Conservation (phyloP, 225 moss, liverwort and hornwort genomes). For the Climacium dendroides region DNA sequence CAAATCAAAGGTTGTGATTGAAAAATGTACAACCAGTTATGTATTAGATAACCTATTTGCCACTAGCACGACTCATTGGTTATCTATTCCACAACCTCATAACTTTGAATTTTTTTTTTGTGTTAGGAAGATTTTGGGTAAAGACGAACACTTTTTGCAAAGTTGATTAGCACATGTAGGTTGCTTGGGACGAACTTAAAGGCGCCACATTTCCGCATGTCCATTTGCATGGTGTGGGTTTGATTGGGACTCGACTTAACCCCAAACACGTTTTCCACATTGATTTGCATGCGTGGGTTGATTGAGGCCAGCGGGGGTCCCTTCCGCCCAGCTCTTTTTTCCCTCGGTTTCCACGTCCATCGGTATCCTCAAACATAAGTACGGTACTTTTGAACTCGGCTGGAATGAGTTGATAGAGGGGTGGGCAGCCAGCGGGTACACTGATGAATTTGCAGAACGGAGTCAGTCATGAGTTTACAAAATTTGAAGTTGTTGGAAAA, state of each 20-base stretch:
- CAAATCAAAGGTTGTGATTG: too few relatives aligned
- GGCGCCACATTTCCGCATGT: not conserved
- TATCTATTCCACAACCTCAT: not conserved
- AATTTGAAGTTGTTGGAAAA: not conserved
- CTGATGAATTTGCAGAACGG: not conserved
- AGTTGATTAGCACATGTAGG: too few relatives aligned
- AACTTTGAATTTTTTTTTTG: not conserved
- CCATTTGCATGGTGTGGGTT: not conserved
- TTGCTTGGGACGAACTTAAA: not conserved
- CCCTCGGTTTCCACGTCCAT: not conserved
- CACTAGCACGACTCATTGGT: too few relatives aligned
- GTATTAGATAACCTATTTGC: too few relatives aligned
- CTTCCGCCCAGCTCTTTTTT: not conserved
- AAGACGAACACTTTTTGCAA: not conserved
- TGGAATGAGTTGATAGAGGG: not conserved
- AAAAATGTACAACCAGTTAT: too few relatives aligned
- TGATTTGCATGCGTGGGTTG: not conserved
- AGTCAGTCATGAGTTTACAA: not conserved
- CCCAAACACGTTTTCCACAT: not conserved
- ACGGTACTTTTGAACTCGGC: not conserved
- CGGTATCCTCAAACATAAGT: not conserved
- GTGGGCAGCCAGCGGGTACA: not conserved
- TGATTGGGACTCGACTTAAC: not conserved
- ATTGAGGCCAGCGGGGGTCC: not conserved
- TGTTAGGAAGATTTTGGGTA: fast-evolving